These are phyloP conservation scores for Mycosphaerella arachidis DNA, from an alignment of 2,329 filamentous ascomycete genomes.

Conservation along the genomic window DNA sequence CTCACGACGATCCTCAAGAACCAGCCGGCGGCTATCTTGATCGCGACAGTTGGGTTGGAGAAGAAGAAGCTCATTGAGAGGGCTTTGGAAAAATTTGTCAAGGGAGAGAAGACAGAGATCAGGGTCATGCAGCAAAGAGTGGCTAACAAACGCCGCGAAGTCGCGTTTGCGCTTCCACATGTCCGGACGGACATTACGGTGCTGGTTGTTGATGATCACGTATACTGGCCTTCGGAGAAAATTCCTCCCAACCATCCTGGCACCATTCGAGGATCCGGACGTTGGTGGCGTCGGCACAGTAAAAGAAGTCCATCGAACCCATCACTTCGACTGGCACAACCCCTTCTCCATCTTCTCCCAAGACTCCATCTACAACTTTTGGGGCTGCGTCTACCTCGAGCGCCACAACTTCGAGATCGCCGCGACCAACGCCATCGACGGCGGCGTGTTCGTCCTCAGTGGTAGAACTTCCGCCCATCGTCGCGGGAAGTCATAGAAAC, in stretches of 20 bases:
- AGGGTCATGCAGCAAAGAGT: background rate
- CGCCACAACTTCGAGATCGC: constrained; percentile 35
- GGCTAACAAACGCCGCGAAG: constrained; percentile 11
- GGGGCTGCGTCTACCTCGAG: constrained; percentile 28
- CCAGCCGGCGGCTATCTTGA: constrained; percentile 4
- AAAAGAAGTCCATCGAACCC: constrained; percentile 10
- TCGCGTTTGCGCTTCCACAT: constrained; percentile 1
- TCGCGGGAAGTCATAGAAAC: too few species aligned
- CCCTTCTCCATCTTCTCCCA: background rate
- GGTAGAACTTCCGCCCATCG: constrained; percentile 30
- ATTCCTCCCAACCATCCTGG: constrained; percentile 2
- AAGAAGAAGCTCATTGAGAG: background rate
- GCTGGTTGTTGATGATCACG: constrained; percentile 10
- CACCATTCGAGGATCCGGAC: constrained; percentile 6
- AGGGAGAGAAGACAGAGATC: background rate
- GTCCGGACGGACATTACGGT: constrained; percentile 3
- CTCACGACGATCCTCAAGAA: constrained; percentile 3
- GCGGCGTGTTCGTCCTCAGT: constrained; percentile 33
- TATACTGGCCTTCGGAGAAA: constrained; percentile 1
- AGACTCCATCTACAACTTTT: constrained; percentile 23
- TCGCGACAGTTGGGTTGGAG: constrained; percentile 6
- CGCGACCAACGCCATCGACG: constrained; percentile 31
- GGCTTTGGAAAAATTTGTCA: background rate
- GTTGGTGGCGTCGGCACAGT: constrained; percentile 14
- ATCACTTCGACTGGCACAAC: background rate